phyloP scores from a whole-genome alignment of 1,284 basidiomycete genomes.

The Ustilago trichophora region DNA sequence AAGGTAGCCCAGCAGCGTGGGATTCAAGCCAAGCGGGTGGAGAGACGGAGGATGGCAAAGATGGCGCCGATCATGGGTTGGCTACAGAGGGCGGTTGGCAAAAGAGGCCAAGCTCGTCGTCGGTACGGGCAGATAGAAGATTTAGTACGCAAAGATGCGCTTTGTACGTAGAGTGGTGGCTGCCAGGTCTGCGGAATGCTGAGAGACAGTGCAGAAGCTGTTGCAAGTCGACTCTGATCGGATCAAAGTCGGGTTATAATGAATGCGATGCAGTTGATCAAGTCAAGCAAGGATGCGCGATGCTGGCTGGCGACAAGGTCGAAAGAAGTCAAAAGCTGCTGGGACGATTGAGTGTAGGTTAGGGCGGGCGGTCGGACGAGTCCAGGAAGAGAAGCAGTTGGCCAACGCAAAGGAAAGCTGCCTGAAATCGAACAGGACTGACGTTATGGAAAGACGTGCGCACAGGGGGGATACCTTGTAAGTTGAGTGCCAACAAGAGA shows the following conservation, averaged over 20 bases:
- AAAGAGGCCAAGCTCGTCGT: conserved; percentile 44
- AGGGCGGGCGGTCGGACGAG: conserved; percentile 59
- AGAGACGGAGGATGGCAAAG: conserved; percentile 38
- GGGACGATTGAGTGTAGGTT: conserved; percentile 13
- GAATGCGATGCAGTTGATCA: background rate
- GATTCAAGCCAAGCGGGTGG: conserved; percentile 48
- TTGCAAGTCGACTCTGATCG: background rate
- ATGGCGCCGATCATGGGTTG: conserved; percentile 49
- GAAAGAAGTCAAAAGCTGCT: conserved; percentile 2
- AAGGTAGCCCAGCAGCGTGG: conserved; percentile 36
- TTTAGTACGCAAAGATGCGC: background rate
- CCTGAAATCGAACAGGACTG: conserved; percentile 30
- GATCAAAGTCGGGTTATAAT: background rate
- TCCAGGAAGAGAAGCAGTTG: conserved; percentile 60
- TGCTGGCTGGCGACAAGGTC: background rate
- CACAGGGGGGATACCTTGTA: too few relatives aligned
- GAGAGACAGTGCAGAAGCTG: background rate
- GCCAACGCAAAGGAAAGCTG: conserved; percentile 41
- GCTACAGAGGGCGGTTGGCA: conserved; percentile 45
- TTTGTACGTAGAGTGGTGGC: background rate
- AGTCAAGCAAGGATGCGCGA: background rate
- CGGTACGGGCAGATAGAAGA: background rate
- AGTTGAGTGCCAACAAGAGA: too few relatives aligned
- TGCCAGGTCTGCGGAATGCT: background rate
- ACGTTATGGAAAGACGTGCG: background rate